phyloP scores from a whole-genome alignment of 2,329 filamentous ascomycete species.

The Exophiala oligosperma region DNA sequence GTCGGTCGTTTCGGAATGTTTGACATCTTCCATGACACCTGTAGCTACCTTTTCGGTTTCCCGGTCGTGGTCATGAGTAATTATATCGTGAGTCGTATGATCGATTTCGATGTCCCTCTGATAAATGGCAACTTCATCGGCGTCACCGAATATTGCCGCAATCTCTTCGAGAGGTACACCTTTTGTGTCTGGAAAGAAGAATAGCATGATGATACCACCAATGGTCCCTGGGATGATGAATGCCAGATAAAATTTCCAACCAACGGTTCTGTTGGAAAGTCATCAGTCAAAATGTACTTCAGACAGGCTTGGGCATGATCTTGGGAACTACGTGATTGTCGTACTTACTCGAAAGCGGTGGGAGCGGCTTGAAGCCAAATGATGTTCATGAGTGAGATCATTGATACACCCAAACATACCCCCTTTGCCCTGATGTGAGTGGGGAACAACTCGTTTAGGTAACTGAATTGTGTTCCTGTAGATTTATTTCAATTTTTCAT shows the following conservation, averaged over 20 bases:
- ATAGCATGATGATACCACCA: conserved; percentile 27
- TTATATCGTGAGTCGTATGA: no score
- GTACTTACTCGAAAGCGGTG: conserved; percentile 29
- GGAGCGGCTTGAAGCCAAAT: conserved; percentile 38
- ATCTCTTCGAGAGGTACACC: conserved; percentile 34
- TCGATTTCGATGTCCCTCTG: conserved; percentile 22
- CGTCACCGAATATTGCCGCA: conserved; percentile 31
- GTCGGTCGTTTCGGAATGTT: no score
- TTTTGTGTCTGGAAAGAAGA: conserved; percentile 35
- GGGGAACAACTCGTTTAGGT: conserved; percentile 48
- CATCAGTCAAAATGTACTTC: not conserved
- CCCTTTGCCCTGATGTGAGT: conserved; percentile 38
- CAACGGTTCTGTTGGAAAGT: conserved; percentile 22
- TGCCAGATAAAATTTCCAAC: conserved; percentile 43
- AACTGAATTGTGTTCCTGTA: conserved; percentile 44
- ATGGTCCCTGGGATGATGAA: conserved; percentile 34
- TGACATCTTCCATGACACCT: no score
- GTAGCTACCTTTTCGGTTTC: no score
- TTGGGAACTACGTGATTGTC: no score
- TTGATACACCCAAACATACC: conserved; percentile 35
- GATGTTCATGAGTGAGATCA: conserved; percentile 39
- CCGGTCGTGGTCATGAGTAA: no score
- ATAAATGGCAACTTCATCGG: conserved; percentile 25
- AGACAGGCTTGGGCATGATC: no score
- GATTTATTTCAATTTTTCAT: no score